Conservation (phyloP, 225 moss, liverwort and hornwort genomes). For the Thuidium tamariscinum region DNA sequence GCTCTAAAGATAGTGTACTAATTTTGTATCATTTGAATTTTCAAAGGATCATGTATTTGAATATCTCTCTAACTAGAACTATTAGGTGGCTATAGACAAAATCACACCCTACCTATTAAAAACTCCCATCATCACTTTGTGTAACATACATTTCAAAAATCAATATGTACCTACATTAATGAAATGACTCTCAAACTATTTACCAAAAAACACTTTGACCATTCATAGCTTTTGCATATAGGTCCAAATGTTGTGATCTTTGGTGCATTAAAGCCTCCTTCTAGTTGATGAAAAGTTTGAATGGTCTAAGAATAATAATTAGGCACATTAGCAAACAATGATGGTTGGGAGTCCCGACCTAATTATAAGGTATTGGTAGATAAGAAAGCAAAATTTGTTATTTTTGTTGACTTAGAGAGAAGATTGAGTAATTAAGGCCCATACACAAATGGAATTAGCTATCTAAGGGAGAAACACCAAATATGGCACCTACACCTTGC, state of each 20-base stretch:
- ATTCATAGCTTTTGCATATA: accelerated
- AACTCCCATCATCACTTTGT: accelerated
- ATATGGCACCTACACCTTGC: no score
- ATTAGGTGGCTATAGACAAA: background rate
- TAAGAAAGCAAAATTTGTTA: background rate
- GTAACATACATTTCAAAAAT: background rate
- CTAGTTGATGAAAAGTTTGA: background rate
- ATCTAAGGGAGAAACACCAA: no score
- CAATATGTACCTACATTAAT: background rate
- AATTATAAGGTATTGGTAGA: no score
- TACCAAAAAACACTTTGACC: background rate
- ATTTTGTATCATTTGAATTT: background rate
- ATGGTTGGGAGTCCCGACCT: background rate
- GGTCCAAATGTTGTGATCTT: accelerated
- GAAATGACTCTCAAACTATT: background rate
- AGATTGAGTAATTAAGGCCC: background rate
- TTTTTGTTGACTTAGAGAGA: background rate
- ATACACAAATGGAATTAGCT: background rate
- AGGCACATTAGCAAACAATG: no score
- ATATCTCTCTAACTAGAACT: no score
- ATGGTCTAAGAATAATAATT: background rate
- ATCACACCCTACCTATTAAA: no score
- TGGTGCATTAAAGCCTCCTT: background rate
- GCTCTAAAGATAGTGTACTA: background rate
- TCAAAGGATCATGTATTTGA: background rate